Conservation (phyloP, 495 filamentous ascomycete species). For the Hypoxylon intermedium region DNA sequence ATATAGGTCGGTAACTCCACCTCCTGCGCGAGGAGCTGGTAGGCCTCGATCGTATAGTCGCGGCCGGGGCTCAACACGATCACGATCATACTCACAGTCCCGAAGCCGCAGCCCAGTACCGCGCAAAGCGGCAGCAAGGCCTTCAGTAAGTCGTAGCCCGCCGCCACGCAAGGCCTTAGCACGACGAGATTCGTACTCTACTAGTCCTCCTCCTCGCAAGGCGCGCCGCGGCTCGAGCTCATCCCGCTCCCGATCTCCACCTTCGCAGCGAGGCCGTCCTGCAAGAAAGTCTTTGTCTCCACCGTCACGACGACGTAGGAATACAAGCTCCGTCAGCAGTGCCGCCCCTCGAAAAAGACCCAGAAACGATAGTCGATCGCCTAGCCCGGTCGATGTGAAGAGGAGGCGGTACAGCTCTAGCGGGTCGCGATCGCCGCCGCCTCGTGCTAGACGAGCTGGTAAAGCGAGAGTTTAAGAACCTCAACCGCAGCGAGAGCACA, state of each 20-base stretch:
- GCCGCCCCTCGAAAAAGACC: slow-evolving; percentile 28
- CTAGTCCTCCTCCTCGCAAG: slow-evolving; percentile 39
- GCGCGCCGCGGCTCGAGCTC: slow-evolving; percentile 34
- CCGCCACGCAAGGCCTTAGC: slow-evolving; percentile 37
- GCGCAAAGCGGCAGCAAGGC: slow-evolving; percentile 27
- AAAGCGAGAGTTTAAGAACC: slow-evolving; percentile 18
- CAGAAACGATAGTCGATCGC: slow-evolving; percentile 27
- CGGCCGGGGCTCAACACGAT: slow-evolving; percentile 26
- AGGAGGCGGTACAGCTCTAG: slow-evolving; percentile 42
- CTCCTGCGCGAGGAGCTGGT: slow-evolving; percentile 23
- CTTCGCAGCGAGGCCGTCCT: slow-evolving; percentile 14
- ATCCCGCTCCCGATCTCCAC: slow-evolving; percentile 34
- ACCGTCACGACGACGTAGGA: slow-evolving; percentile 17
- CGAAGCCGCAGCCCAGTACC: slow-evolving; percentile 37
- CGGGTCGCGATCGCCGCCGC: slow-evolving; percentile 21
- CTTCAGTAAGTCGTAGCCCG: slow-evolving; percentile 29
- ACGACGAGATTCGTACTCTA: slow-evolving; percentile 40
- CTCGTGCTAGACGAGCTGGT: slow-evolving; percentile 25
- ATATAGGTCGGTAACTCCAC: slow-evolving; percentile 41
- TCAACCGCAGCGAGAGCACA: background rate
- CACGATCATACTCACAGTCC: slow-evolving; percentile 35
- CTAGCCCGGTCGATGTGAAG: slow-evolving; percentile 27
- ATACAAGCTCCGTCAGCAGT: slow-evolving; percentile 33
- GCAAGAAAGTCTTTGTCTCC: slow-evolving; percentile 21
- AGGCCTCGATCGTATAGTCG: slow-evolving; percentile 35